Evolutionary conservation across 148 eudicot genomes (phyloP).

Genomic region (Vaccinium macrocarpon): DNA sequence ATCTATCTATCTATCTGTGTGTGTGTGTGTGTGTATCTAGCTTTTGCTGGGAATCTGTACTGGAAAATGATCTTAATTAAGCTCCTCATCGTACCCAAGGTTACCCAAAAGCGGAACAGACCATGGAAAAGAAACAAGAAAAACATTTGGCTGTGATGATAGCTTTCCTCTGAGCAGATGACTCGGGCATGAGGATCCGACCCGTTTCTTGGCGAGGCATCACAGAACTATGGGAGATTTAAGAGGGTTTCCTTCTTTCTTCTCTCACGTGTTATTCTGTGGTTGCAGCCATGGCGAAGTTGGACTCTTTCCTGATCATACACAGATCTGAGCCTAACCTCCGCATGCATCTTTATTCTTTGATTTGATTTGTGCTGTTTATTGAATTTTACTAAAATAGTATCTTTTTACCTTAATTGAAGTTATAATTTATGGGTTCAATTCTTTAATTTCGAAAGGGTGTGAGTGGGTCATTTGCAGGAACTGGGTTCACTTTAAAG

Average conservation of each 20-base stretch:
- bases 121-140: too few species aligned
- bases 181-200: too few species aligned
- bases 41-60: neutral
- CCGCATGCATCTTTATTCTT: neutral
- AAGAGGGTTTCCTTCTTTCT: neutral
- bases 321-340: constrained; percentile 8
- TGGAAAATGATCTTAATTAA: neutral
- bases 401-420: too few species aligned
- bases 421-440: too few species aligned
- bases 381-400: too few species aligned
- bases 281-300: constrained; percentile 1
- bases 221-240: neutral
- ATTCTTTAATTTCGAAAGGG: too few species aligned
- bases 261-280: neutral
- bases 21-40: neutral
- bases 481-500: too few species aligned
- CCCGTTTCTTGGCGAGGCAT: neutral
- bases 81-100: neutral
- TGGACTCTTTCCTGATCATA: neutral
- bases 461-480: too few species aligned
- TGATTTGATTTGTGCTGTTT: too few species aligned
- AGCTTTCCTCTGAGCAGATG: too few species aligned
- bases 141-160: too few species aligned
- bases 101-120: too few species aligned
- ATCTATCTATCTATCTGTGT: neutral